phyloP scores from a whole-genome alignment of 768 basidiomycete genomes.

The Podaxis mareebaensis region DNA sequence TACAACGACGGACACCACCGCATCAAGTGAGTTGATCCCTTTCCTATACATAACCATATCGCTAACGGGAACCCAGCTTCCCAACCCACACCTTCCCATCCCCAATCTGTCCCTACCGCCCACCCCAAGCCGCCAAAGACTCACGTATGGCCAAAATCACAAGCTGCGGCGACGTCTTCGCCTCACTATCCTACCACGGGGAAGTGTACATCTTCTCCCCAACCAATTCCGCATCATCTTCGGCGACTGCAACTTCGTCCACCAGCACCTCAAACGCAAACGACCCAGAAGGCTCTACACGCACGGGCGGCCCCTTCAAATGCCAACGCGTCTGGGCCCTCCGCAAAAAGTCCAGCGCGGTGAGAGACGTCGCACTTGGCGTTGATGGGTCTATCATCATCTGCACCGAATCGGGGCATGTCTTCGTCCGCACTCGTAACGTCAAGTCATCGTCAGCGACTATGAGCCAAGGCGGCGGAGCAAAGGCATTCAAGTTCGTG shows the following conservation, averaged over 20 bases:
- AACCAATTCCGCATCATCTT: conserved; percentile 28
- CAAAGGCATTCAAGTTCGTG: conserved; percentile 73
- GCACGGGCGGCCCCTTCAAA: conserved; percentile 49
- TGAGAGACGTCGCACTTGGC: conserved; percentile 89
- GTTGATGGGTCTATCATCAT: conserved; percentile 86
- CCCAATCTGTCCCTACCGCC: conserved; percentile 76
- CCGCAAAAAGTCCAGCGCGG: conserved; percentile 82
- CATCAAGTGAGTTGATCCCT: conserved; percentile 53
- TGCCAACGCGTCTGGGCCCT: conserved; percentile 93
- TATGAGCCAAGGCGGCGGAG: conserved; percentile 11
- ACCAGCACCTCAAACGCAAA: conserved; percentile 29
- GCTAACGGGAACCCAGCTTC: conserved; percentile 48
- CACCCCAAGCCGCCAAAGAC: conserved; percentile 71
- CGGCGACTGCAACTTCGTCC: background rate
- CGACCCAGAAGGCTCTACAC: conserved; percentile 25
- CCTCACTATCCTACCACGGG: conserved; percentile 81
- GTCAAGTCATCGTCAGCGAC: conserved; percentile 19
- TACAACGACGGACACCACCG: conserved; percentile 77
- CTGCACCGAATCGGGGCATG: conserved; percentile 94
- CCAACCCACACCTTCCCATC: conserved; percentile 75
- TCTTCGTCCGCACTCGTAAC: conserved; percentile 78
- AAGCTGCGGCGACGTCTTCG: conserved; percentile 77
- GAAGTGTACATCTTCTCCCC: conserved; percentile 83
- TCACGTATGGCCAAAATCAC: conserved; percentile 79
- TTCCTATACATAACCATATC: background rate